Evolutionary conservation across 768 basidiomycete genomes (phyloP), one percentile per base, ranked within the genome.

Genomic region (Obba rivulosa): DNA sequence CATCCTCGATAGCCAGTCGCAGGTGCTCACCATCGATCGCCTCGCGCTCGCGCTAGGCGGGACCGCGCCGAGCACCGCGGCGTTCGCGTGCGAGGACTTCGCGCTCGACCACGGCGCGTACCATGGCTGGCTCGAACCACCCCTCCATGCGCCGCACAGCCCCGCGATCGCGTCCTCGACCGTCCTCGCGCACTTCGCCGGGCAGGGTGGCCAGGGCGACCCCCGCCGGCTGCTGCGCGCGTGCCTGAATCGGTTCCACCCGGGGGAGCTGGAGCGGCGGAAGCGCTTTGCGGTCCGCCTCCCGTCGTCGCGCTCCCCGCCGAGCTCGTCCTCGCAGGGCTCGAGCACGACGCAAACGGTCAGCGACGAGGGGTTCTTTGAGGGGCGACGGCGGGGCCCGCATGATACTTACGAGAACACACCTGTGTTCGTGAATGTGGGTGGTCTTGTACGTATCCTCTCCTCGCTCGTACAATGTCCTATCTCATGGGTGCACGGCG

Each of bases 21-120:
- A 61, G 34, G 52, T 59, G 13, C 54, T 62, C 34, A 63, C 62
- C 23, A 50, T 64, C 57, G 59, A 65, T 58, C 48, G 57, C 41
- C 28, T 58, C 50, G 53, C 51, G 3, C 4, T 45, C 14, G 52
- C 55, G 8, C 13, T 49, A 2, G 35, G 43, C 39, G 52, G 48
- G n/a, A 45, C 58, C 16, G 50, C 50, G 8, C 52, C 44, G 17
- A 56, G 50, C 55, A 52, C 58, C n/a, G 37, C 48, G 11, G 52
- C 45, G 13, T 17, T 42, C 14, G 40, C 41, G 34, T 22, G 14
- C 43, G 45, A 56, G 9, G 38, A 20, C 16, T 40, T 17, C 16
- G 10, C 28, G 7, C 7, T 5, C 28, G 28, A 13, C 28, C 28
- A 5, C 7, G 5, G 13, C 28, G 28, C 28, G 28, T 31, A 31